A percentile compares a stretch with the other conserved stretches of the same genome.
Conservation (phyloP, 83 land plant species). For the Picea abies region DNA sequence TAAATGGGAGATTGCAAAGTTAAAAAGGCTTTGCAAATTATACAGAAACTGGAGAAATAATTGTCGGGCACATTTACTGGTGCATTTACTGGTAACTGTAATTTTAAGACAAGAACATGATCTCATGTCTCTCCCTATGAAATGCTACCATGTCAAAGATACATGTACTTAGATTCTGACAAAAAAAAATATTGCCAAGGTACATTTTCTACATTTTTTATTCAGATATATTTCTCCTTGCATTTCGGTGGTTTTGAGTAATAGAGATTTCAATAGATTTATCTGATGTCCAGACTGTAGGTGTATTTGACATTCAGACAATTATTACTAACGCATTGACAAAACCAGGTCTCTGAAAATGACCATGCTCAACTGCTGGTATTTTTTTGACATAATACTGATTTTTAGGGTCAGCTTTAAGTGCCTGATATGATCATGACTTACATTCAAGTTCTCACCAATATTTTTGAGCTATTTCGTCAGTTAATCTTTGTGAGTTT, state of each 20-base stretch:
- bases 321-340: background rate
- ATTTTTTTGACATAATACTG: background rate
- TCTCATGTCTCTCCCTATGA: background rate
- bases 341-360: background rate
- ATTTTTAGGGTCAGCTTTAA: too few relatives aligned
- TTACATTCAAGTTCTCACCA: too few relatives aligned
- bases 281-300: background rate
- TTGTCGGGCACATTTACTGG: background rate
- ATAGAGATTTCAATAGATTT: background rate
- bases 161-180: background rate
- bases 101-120: background rate
- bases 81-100: too few relatives aligned
- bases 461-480: too few relatives aligned
- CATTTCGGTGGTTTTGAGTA: background rate
- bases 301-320: background rate
- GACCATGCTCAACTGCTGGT: background rate
- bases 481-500: too few relatives aligned
- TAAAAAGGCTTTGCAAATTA: background rate
- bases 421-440: too few relatives aligned
- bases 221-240: background rate
- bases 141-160: background rate
- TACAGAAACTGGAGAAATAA: conserved; percentile 5
- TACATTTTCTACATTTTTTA: background rate
- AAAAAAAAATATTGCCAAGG: background rate
- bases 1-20: background rate